Conservation (phyloP, 495 filamentous ascomycete species). For the Glonium stellatum region DNA sequence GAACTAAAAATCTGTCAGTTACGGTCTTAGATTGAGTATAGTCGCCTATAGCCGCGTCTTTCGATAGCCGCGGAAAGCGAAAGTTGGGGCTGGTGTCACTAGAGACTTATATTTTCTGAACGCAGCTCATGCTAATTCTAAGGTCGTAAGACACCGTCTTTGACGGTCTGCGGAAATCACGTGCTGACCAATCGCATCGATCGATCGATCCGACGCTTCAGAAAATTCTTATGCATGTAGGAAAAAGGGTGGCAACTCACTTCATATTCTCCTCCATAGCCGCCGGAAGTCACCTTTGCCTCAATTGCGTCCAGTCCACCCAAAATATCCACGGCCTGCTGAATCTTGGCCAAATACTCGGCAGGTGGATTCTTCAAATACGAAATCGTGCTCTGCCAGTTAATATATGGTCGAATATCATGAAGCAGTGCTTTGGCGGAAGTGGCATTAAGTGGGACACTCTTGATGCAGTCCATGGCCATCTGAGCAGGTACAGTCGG, state of each 20-base stretch:
- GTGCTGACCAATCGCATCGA: too few species aligned
- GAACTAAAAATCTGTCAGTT: constrained; percentile 14
- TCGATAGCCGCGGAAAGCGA: too few species aligned
- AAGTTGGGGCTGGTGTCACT: too few species aligned
- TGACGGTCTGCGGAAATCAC: too few species aligned
- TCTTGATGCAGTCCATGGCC: constrained; percentile 27
- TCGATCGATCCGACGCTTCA: too few species aligned
- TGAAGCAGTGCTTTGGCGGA: constrained; percentile 24
- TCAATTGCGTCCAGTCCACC: constrained; percentile 26
- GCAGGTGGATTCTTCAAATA: constrained; percentile 32
- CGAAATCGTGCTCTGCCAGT: constrained; percentile 33
- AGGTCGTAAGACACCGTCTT: too few species aligned
- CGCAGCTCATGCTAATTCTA: too few species aligned
- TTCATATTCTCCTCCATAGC: constrained; percentile 28
- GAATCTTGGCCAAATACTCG: constrained; percentile 32
- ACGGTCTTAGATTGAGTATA: neutral
- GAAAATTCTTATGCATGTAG: too few species aligned
- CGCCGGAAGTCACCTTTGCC: constrained; percentile 20
- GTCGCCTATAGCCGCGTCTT: too few species aligned
- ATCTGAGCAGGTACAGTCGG: constrained; percentile 21
- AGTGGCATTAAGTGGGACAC: constrained; percentile 23
- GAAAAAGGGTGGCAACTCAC: too few species aligned
- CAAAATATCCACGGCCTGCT: constrained; percentile 28
- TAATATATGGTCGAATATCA: constrained; percentile 26
- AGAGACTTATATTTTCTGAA: too few species aligned